phyloP scores from a whole-genome alignment of 768 basidiomycete genomes.

The Cantharellus cinnabarinus region DNA sequence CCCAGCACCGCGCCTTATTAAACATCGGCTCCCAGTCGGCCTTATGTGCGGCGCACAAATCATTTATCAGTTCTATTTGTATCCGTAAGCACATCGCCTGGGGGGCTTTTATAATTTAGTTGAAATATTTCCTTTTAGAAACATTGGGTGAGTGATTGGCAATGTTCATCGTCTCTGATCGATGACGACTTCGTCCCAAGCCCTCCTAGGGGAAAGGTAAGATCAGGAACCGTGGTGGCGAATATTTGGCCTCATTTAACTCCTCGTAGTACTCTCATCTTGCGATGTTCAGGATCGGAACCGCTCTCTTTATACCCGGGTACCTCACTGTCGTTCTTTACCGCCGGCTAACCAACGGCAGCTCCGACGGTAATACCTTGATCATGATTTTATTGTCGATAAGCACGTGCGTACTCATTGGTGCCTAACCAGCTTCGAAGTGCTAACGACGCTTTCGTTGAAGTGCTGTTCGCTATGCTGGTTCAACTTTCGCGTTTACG shows the following conservation, averaged over 20 bases:
- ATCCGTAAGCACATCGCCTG: conserved; percentile 39
- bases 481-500: conserved; percentile 77
- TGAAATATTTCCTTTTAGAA: conserved; percentile 20
- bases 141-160: conserved; percentile 32
- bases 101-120: neutral
- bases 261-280: conserved; percentile 48
- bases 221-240: neutral
- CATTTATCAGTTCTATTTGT: conserved; percentile 75
- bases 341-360: conserved; percentile 47
- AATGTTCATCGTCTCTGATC: neutral
- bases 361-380: conserved; percentile 49
- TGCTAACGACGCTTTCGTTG: conserved; percentile 1
- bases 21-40: conserved; percentile 35
- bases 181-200: neutral
- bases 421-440: neutral
- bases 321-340: conserved; percentile 65
- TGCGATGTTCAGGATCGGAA: conserved; percentile 74
- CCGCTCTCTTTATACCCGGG: conserved; percentile 70
- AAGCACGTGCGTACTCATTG: conserved; percentile 48
- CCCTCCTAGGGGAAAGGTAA: conserved; percentile 5
- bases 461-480: conserved; percentile 76
- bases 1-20: neutral
- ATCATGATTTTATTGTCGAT: conserved; percentile 44
- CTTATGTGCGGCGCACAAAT: conserved; percentile 91
- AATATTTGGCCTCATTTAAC: neutral